These are phyloP conservation scores for Parsonsia alboflavescens DNA, from an alignment of 257 asterid genomes.

Conservation along the genomic window DNA sequence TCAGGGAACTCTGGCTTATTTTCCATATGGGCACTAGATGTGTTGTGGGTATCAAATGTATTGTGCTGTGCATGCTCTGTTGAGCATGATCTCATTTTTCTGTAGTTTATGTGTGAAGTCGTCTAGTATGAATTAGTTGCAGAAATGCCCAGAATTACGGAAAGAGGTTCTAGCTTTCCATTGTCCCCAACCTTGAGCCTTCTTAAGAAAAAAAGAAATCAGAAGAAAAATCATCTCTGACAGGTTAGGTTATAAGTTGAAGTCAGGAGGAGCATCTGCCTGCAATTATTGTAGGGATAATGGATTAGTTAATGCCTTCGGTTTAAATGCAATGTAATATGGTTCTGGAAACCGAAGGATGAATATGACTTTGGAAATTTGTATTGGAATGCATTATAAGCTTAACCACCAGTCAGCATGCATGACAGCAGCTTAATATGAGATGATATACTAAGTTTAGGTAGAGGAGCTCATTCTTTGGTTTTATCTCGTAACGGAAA, in stretches of 20 bases:
- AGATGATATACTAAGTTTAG: background rate
- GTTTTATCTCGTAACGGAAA: too few species aligned
- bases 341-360: too few species aligned
- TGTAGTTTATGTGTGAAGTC: background rate
- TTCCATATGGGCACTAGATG: background rate
- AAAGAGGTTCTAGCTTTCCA: background rate
- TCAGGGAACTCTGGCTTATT: background rate
- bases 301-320: background rate
- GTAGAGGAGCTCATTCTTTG: too few species aligned
- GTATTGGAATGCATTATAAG: too few species aligned
- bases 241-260: background rate
- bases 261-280: background rate
- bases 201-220: background rate
- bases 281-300: background rate
- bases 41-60: background rate
- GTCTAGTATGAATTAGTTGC: background rate
- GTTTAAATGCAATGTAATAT: too few species aligned
- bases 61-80: background rate
- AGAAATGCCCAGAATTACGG: background rate
- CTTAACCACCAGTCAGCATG: background rate
- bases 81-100: background rate
- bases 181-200: background rate
- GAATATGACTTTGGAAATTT: too few species aligned
- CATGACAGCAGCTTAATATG: background rate
- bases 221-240: background rate